Base-by-base conservation (phyloP, 495 filamentous ascomycete species). In the Aeminium ludgeri region DNA sequence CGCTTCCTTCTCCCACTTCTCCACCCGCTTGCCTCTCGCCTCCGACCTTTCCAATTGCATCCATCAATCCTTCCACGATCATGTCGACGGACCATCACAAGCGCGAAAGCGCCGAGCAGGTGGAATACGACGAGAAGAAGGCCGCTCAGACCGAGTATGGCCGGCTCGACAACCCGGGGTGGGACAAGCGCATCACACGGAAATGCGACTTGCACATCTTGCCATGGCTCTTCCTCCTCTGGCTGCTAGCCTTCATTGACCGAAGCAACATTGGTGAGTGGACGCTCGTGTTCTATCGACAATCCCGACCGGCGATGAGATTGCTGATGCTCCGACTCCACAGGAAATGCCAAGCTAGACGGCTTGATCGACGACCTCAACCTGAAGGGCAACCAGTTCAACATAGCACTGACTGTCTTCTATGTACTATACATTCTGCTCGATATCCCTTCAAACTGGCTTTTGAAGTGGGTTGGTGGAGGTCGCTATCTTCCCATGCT, bases 241-340 rank as follows among this genome's bases (percentile, higher is more conserved):
- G 63, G 64, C 59, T 69, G 25, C 54, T 67, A n/a, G 60, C 64
- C 23, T 69, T 67, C 54, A 69, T 73, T 30, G 68, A 73, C 44
- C 56, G 66, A 20, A 57, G 49, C 50, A 70, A 71, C 41, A 70
- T 70, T 36, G 67, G 66, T 34, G 66, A 65, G 39, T 33, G 16
- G 16, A 62, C 64, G 15, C 3, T 34, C 13, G 16, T 29, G n/a
- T n/a, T n/a, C n/a, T n/a, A n/a, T n/a, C n/a, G n/a, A 4, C 7
- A 6, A 34, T 18, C 11, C 34, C 30, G 7, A 11, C 34, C 16
- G 29, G 8, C 23, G 20, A 19, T 11, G 13, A 20, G 10, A 5
- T 10, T 20, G 17, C 28, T 10, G 10, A 29, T 43, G 13, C 12
- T 33, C 27, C 32, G 6, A 20, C 12, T n/a, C 27, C 8, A 5